Percentiles rank a stretch among this genome's conserved stretches.
Conservation (phyloP, 495 filamentous ascomycete species). For the Aspergillus asperescens region DNA sequence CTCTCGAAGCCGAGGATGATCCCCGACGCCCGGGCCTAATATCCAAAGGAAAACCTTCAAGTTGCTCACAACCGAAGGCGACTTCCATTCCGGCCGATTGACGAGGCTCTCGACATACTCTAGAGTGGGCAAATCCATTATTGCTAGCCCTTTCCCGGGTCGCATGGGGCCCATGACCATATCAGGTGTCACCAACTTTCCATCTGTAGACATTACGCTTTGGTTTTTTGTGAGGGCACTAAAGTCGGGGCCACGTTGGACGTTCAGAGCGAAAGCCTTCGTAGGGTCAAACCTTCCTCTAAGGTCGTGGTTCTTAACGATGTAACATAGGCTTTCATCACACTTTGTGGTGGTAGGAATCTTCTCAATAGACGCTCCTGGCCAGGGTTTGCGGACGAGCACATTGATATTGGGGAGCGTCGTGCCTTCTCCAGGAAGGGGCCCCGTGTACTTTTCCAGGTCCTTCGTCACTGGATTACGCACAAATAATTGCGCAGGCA, state of each 20-base stretch:
- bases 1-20: constrained; percentile 52
- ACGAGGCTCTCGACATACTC: constrained; percentile 66
- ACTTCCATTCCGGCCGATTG: constrained; percentile 66
- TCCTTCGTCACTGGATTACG: constrained; percentile 59
- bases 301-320: constrained; percentile 66
- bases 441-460: constrained; percentile 62
- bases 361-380: constrained; percentile 55
- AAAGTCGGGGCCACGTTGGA: constrained; percentile 50
- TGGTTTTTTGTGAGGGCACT: constrained; percentile 50
- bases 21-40: constrained; percentile 60
- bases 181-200: constrained; percentile 55
- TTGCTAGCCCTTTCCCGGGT: constrained; percentile 61
- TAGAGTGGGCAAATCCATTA: constrained; percentile 68
- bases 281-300: constrained; percentile 72
- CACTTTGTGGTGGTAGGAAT: constrained; percentile 64
- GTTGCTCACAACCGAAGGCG: constrained; percentile 56
- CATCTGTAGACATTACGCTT: constrained; percentile 49
- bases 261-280: constrained; percentile 56
- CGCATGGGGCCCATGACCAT: constrained; percentile 58
- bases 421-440: constrained; percentile 47
- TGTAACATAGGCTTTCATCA: constrained; percentile 70
- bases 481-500: constrained; percentile 65
- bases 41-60: constrained; percentile 76
- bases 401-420: constrained; percentile 63
- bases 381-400: constrained; percentile 76